Evolutionary conservation across 2,329 filamentous ascomycete genomes (phyloP).

Genomic region (Epichloe gansuensis): DNA sequence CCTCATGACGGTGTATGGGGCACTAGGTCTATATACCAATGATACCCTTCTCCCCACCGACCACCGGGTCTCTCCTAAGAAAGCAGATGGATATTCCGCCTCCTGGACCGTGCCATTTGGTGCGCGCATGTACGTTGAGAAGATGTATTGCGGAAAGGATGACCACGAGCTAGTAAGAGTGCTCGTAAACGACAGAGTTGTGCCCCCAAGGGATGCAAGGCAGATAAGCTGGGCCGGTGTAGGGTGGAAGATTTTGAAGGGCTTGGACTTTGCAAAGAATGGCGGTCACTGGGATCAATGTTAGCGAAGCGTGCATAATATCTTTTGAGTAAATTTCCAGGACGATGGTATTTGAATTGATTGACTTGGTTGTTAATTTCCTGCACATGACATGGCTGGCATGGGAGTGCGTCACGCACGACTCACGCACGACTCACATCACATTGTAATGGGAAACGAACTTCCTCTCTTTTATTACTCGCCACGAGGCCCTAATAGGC

Average conservation of each 20-base stretch:
- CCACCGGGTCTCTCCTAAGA: slow-evolving; percentile 33
- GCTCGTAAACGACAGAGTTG: slow-evolving; percentile 72
- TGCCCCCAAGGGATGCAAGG: slow-evolving; percentile 60
- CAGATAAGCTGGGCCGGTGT: slow-evolving; percentile 61
- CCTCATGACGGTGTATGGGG: slow-evolving; percentile 65
- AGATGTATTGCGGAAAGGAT: slow-evolving; percentile 52
- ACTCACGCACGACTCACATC: no score
- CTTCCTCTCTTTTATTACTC: no score
- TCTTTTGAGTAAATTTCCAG: background rate
- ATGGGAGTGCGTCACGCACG: no score
- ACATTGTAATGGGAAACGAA: no score
- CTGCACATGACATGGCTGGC: no score
- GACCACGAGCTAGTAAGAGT: slow-evolving; percentile 63
- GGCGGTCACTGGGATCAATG: slow-evolving; percentile 68
- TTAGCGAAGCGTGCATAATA: slow-evolving; percentile 6
- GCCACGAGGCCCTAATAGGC: no score
- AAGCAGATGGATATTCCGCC: slow-evolving; percentile 58
- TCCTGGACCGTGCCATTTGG: slow-evolving; percentile 76
- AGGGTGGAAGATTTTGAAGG: slow-evolving; percentile 55
- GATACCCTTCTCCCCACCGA: slow-evolving; percentile 42
- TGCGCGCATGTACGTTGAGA: slow-evolving; percentile 74
- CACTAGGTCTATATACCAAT: slow-evolving; percentile 64
- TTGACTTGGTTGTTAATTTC: no score
- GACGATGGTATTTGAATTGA: background rate
- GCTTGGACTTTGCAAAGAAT: slow-evolving; percentile 57